phyloP scores from a whole-genome alignment of 1,284 basidiomycete species.

The Golubevia pallescens region DNA sequence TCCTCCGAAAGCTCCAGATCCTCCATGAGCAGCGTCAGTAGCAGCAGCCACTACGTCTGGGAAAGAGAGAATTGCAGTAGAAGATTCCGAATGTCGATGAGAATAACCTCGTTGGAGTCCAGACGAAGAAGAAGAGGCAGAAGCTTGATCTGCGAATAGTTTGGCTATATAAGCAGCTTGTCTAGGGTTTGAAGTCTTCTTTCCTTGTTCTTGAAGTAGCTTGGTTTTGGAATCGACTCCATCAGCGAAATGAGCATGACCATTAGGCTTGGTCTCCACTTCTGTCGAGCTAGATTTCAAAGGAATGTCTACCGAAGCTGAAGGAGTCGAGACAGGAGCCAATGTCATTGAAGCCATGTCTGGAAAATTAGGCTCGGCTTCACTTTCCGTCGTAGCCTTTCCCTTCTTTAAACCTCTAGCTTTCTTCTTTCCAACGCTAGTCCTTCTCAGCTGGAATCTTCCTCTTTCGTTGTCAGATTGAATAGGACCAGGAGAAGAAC shows the following conservation, averaged over 20 bases:
- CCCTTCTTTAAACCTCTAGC: conserved; percentile 23
- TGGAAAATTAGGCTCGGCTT: conserved; percentile 37
- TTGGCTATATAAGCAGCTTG: conserved; percentile 14
- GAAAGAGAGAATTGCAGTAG: not conserved
- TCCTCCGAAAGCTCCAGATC: not conserved
- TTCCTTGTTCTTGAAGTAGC: too few species aligned
- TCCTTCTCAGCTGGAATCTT: conserved; percentile 24
- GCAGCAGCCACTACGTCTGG: not conserved
- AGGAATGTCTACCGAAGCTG: not conserved
- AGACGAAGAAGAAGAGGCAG: not conserved
- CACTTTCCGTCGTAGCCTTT: conserved; percentile 29
- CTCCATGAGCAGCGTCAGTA: not conserved
- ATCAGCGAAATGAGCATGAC: conserved; percentile 5
- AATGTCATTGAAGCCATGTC: conserved; percentile 36
- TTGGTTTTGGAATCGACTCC: not conserved
- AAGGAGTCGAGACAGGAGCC: conserved; percentile 8
- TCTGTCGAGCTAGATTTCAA: not conserved
- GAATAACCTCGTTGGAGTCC: not conserved
- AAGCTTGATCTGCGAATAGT: conserved; percentile 8
- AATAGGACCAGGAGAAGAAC: not conserved
- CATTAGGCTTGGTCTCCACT: not conserved
- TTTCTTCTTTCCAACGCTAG: conserved; percentile 21
- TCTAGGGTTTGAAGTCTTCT: not conserved
- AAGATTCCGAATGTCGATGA: not conserved
- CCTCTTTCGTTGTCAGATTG: conserved; percentile 17